These are phyloP conservation scores for Fallopia convolvulus DNA, from an alignment of 148 eudicot genomes.

Conservation along the genomic window DNA sequence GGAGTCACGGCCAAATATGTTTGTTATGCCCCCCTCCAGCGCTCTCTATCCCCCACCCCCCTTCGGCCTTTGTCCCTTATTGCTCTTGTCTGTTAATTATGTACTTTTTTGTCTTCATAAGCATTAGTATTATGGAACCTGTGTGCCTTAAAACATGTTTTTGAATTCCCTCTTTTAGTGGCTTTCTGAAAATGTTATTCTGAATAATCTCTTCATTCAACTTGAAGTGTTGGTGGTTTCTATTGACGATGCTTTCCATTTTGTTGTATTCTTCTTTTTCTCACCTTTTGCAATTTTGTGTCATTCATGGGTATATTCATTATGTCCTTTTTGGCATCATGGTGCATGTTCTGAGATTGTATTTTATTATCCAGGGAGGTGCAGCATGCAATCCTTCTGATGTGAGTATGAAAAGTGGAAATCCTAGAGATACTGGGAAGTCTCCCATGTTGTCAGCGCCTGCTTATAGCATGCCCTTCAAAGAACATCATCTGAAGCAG, in stretches of 20 bases:
- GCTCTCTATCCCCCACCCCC: not conserved
- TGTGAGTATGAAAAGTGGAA: slow-evolving; percentile 38
- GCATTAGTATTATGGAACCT: not conserved
- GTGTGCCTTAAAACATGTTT: not conserved
- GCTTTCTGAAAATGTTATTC: not conserved
- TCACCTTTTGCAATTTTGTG: not conserved
- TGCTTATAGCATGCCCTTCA: slow-evolving; percentile 61
- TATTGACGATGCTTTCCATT: not conserved
- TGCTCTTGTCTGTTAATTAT: not conserved
- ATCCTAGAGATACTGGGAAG: slow-evolving; percentile 67
- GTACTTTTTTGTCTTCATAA: not conserved
- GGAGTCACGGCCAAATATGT: not conserved
- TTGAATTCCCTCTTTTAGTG: not conserved
- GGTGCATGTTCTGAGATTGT: not conserved
- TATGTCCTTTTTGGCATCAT: not conserved
- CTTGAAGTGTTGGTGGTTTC: not conserved
- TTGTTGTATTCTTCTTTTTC: not conserved
- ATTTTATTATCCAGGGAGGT: slow-evolving; percentile 34
- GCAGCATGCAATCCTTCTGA: slow-evolving; percentile 31
- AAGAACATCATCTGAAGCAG: slow-evolving; percentile 92
- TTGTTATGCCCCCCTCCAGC: not conserved
- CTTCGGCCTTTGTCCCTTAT: not conserved
- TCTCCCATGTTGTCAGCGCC: slow-evolving; percentile 37
- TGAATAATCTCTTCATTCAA: not conserved
- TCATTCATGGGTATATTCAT: not conserved